Base-by-base conservation (phyloP, 305 asterid genomes). In the Solanum chacoense region DNA sequence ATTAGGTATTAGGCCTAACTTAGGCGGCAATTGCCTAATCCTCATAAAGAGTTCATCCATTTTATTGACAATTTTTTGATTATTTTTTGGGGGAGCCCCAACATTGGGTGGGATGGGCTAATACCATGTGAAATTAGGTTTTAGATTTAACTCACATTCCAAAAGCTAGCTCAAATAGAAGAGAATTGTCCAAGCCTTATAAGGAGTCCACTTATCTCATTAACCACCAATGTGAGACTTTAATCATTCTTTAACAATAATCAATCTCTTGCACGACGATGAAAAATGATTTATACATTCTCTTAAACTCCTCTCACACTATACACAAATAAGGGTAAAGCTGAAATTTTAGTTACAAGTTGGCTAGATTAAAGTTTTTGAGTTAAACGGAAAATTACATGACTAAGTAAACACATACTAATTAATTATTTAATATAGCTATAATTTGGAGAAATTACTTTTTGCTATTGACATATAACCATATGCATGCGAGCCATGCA, bases 131-230 rank as follows among this genome's bases (percentile, higher is more conserved):
- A 50, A 50, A 50, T 55, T 55, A 55, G 10, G 9, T 55, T 1
- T 50, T 55, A 50, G 1, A 0, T 3, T 1, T 16, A 55, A 55
- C 1, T 55, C 11, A 20, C 0, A 55, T 0, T 0, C 10, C 11
- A 20, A 55, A 0, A 55, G 67, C 1, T 55, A 55, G 10, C 24
- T 55, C 2, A 55, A 1, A 7, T 0, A 0, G 4, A 55, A 0
- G 5, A 55, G 0, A 0, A 55, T 55, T 55, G 10, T 3, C 5
- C 67, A 55, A 55, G 5, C 1, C 5, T 55, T 55, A 18, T 18
- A 55, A 55, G 2, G 10, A 55, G 4, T 55, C 10, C 65, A 55
- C 9, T 55, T 0, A 6, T 55, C 4, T 18, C 10, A 50, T 16
- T 55, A 18, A 18, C 10, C 4, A 55, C 2, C 4, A 55, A 55